A percentile compares a stretch with the other conserved stretches of the same genome.
Evolutionary conservation across 306 rosid genomes (phyloP).

Genomic region (Cotoneaster glaucophyllus): DNA sequence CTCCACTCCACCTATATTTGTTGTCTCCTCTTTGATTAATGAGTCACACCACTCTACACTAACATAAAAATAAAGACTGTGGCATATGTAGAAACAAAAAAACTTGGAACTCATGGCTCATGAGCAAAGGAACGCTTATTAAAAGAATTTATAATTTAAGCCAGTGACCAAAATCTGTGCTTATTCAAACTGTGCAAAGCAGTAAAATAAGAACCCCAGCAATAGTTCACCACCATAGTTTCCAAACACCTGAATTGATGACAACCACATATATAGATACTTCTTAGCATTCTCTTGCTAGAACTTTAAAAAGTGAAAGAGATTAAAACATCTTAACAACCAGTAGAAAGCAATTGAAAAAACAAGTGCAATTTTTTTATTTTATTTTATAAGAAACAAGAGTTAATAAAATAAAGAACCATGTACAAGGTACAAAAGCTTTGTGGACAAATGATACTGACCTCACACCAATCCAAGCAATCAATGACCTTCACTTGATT

Average conservation of each 20-base stretch:
- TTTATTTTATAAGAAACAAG: not conserved
- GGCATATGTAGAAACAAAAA: not conserved
- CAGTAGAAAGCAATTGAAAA: not conserved
- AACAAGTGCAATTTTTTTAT: too few species aligned
- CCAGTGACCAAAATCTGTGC: not conserved
- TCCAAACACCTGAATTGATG: not conserved
- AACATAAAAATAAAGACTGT: not conserved
- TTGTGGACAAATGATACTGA: conserved; percentile 5
- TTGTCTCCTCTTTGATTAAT: not conserved
- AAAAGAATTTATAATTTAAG: not conserved
- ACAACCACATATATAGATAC: not conserved
- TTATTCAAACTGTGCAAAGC: not conserved
- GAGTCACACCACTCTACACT: not conserved
- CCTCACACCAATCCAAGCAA: conserved; percentile 85
- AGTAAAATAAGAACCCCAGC: not conserved
- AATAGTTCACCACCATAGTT: not conserved
- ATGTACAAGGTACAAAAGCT: too few species aligned
- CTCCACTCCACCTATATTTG: too few species aligned
- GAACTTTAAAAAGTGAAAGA: not conserved
- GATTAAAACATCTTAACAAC: not conserved
- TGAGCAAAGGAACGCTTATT: not conserved
- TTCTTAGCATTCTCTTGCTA: not conserved
- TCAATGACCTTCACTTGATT: conserved; percentile 52
- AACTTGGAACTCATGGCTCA: not conserved
- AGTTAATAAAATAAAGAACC: too few species aligned